Evolutionary conservation across 192 early-diverging fungal species (phyloP), one percentile per base, ranked within the genome.

Genomic region (Spizellomyces sp.): DNA sequence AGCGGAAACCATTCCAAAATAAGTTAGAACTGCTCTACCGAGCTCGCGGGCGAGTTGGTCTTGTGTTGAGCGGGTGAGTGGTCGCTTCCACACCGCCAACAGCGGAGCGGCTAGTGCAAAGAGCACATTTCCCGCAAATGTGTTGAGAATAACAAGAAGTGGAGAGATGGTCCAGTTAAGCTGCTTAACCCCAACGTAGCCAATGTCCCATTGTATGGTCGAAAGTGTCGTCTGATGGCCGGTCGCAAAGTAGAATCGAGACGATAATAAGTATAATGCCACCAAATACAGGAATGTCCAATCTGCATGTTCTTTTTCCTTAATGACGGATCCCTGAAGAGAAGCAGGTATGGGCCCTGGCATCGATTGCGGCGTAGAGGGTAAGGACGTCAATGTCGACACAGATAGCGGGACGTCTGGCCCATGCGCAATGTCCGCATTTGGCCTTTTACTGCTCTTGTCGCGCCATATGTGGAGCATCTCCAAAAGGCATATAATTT

Each of bases 171-270:
- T 72, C 61, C 87, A 88, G 64, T 90, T 87, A 75, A 92, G 83
- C 19, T 92, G 84, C 6, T 83, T 75, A 42, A 98, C 77, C 6
- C 95, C 96, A 56, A 96, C 81, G 77, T 95, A 96, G 1, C 90
- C 94, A 0, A 92, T 80, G 22, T 90, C 88, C 93, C 94, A 98
- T 67, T 96, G 95, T 9, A 98, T 88, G n/a, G 92, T 91, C 8
- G 91, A 84, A 57, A 98, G 79, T 6, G 90, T 94, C 60, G 89
- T 86, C 77, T 99, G 97, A 74, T 99, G 97, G 9, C 94, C 95
- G 2, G 96, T 96, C 9, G 89, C 79, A 82, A 97, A 99, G 73
- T 92, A 99, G 9, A 85, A 77, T 21, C 84, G 79, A 55, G 84
- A 87, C 10, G 75, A 77, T 22, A 76, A 19, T 10, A 84, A 48